Percentiles rank a stretch among this genome's conserved stretches.
These are phyloP conservation scores for Sarocladiaceae sp. DNA, from an alignment of 2,329 filamentous ascomycete genomes.

Conservation along the genomic window DNA sequence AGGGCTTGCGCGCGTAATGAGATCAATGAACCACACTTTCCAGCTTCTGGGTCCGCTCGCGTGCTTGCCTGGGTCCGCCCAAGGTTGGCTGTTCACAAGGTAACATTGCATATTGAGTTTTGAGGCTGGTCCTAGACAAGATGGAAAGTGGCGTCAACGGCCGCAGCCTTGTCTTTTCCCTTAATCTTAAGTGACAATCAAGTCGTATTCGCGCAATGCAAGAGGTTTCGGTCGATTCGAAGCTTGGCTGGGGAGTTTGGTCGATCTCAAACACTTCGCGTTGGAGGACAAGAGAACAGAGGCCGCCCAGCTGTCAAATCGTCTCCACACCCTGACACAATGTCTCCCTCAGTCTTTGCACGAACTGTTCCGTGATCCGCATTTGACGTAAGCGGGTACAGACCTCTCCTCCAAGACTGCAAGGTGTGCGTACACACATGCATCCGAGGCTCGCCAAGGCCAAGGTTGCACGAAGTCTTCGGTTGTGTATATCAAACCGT, in stretches of 20 bases:
- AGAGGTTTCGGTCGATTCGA: background rate
- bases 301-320: background rate
- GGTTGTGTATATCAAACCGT: conserved; percentile 2
- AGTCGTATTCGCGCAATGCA: background rate
- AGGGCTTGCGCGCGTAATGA: conserved; percentile 4
- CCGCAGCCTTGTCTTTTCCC: conserved; percentile 1
- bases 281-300: background rate
- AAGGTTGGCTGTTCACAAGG: background rate
- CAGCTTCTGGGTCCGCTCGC: conserved; percentile 4
- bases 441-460: background rate
- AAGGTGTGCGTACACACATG: background rate
- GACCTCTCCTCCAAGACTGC: background rate
- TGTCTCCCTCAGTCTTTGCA: background rate
- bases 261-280: background rate
- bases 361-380: conserved; percentile 6
- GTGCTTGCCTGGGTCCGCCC: conserved; percentile 1
- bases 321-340: background rate
- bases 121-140: background rate
- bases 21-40: conserved; percentile 6
- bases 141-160: background rate
- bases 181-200: background rate
- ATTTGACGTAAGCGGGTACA: background rate
- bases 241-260: background rate
- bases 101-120: conserved; percentile 1
- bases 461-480: background rate